Conservation (phyloP, 805 yeast species). For the Priceomyces castillae region DNA sequence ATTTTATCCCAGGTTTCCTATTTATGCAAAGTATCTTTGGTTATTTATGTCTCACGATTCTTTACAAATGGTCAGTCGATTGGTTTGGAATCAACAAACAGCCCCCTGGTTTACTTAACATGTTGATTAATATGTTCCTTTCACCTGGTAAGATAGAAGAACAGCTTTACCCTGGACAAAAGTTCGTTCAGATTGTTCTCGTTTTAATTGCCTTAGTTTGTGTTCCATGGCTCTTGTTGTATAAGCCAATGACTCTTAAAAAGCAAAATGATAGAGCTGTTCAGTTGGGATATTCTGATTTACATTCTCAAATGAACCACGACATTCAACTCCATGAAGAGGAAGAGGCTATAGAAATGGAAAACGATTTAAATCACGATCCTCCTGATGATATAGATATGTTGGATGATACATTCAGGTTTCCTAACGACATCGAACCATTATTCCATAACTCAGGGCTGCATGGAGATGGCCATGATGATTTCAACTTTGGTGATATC, state of each 20-base stretch:
- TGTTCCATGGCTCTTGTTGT: slow-evolving; percentile 70
- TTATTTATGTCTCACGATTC: slow-evolving; percentile 60
- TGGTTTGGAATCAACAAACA: slow-evolving; percentile 62
- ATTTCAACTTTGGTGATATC: slow-evolving; percentile 56
- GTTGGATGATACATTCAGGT: slow-evolving; percentile 27
- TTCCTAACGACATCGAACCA: slow-evolving; percentile 42
- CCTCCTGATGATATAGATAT: slow-evolving; percentile 16
- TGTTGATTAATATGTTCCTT: slow-evolving; percentile 73
- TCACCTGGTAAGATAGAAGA: slow-evolving; percentile 70
- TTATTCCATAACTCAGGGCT: slow-evolving; percentile 21
- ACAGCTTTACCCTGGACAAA: slow-evolving; percentile 63
- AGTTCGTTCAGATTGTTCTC: slow-evolving; percentile 55
- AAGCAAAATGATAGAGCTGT: slow-evolving; percentile 35
- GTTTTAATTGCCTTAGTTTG: slow-evolving; percentile 61
- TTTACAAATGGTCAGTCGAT: slow-evolving; percentile 72
- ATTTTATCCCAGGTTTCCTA: slow-evolving; percentile 68
- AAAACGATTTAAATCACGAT: slow-evolving; percentile 14
- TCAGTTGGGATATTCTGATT: slow-evolving; percentile 37
- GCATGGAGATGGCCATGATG: slow-evolving; percentile 31
- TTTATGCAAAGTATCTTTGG: slow-evolving; percentile 80
- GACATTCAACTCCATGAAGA: slow-evolving; percentile 39
- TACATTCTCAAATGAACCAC: slow-evolving; percentile 30
- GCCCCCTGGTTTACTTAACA: slow-evolving; percentile 72
- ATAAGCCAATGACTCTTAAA: slow-evolving; percentile 55
- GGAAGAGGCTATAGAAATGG: slow-evolving; percentile 27